Evolutionary conservation across 306 rosid species (phyloP).

Genomic region (Quercus engelmannii): DNA sequence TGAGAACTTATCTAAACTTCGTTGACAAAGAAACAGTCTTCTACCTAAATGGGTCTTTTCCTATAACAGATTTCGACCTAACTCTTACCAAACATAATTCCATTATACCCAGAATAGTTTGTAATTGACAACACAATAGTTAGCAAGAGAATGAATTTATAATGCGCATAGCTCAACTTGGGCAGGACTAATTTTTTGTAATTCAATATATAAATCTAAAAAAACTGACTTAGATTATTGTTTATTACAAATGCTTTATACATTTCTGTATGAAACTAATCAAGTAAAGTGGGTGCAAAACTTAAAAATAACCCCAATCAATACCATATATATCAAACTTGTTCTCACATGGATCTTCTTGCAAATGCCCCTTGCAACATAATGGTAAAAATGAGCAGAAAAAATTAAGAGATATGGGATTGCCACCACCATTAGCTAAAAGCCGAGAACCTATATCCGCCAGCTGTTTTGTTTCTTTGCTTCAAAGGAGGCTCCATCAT

Average conservation of each 20-base stretch:
- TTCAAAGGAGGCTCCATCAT: conserved; percentile 83
- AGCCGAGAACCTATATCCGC: conserved; percentile 43
- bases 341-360: not conserved
- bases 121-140: too few relatives aligned
- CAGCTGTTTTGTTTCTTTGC: conserved; percentile 74
- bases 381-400: not conserved
- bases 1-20: too few relatives aligned
- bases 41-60: too few relatives aligned
- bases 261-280: not conserved
- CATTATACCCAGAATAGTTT: too few relatives aligned
- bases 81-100: too few relatives aligned
- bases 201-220: not conserved
- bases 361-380: not conserved
- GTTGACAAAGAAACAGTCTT: too few relatives aligned
- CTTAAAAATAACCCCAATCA: not conserved
- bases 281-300: not conserved
- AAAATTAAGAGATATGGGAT: not conserved
- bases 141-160: too few relatives aligned
- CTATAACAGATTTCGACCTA: too few relatives aligned
- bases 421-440: not conserved
- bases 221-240: not conserved
- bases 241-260: not conserved
- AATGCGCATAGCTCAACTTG: too few relatives aligned
- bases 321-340: not conserved
- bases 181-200: too few relatives aligned